These are phyloP conservation scores for Didymosphaeria variabile DNA, from an alignment of 2,329 filamentous ascomycete genomes.

Conservation along the genomic window DNA sequence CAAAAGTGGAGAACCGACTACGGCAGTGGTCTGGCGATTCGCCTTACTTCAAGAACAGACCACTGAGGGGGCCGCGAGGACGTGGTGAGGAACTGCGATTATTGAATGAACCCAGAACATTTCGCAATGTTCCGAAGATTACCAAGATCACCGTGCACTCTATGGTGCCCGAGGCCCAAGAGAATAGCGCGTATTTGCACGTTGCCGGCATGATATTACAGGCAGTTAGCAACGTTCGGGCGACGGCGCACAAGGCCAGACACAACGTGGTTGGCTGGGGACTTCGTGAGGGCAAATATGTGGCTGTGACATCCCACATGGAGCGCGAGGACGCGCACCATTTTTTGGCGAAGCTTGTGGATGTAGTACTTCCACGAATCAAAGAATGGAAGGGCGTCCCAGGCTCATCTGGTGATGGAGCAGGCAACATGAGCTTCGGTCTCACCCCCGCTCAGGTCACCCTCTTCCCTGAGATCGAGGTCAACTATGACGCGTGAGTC, in stretches of 20 bases:
- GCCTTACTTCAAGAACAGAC: conserved; percentile 93
- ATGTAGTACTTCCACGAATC: conserved; percentile 90
- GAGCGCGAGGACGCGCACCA: conserved; percentile 84
- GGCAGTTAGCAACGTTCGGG: conserved; percentile 81
- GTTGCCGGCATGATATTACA: conserved; percentile 86
- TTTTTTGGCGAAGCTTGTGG: conserved; percentile 88
- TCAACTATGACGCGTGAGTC: conserved; percentile 89
- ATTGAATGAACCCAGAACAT: conserved; percentile 73
- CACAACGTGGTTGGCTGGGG: conserved; percentile 78
- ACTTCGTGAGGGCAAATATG: conserved; percentile 73
- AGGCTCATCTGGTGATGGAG: conserved; percentile 81
- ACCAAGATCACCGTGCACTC: conserved; percentile 82
- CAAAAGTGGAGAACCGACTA: conserved; percentile 70
- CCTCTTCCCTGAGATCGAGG: conserved; percentile 91
- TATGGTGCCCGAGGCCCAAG: conserved; percentile 72
- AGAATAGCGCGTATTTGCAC: conserved; percentile 78
- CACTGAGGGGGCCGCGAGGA: conserved; percentile 84
- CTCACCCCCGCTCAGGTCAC: conserved; percentile 78
- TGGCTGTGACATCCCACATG: conserved; percentile 80
- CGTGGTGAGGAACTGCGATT: conserved; percentile 73
- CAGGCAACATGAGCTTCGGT: conserved; percentile 87
- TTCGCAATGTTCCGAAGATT: conserved; percentile 85
- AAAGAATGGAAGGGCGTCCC: conserved; percentile 93
- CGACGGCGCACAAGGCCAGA: conserved; percentile 74
- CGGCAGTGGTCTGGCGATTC: conserved; percentile 89